Conservation (phyloP, 164 flowering plant genomes). For the Kalanchoe fedtschenkoi region DNA sequence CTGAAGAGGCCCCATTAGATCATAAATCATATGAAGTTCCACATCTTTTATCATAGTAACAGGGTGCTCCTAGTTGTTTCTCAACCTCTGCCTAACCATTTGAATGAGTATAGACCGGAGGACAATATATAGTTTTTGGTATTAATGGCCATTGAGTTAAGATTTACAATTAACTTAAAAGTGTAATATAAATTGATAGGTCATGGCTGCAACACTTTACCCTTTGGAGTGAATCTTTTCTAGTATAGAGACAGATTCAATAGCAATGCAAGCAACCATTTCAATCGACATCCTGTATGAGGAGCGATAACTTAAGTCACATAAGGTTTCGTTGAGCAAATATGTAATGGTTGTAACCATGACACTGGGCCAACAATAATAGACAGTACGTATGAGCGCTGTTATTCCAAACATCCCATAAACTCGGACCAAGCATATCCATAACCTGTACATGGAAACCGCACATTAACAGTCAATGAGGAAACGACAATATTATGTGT, state of each 20-base stretch:
- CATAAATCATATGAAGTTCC: background rate
- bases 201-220: slow-evolving; percentile 20
- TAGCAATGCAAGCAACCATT: slow-evolving; percentile 47
- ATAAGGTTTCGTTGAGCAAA: background rate
- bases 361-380: background rate
- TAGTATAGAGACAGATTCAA: slow-evolving; percentile 78
- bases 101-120: background rate
- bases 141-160: too few species aligned
- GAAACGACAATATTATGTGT: background rate
- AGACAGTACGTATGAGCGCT: slow-evolving; percentile 56
- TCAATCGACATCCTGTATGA: slow-evolving; percentile 25
- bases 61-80: background rate
- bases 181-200: background rate
- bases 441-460: slow-evolving; percentile 49
- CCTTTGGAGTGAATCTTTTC: slow-evolving; percentile 84
- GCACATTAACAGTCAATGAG: background rate
- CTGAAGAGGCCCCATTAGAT: too few species aligned
- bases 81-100: background rate
- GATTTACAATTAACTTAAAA: background rate
- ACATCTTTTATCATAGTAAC: background rate
- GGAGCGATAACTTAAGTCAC: background rate
- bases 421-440: slow-evolving; percentile 96
- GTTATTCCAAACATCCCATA: slow-evolving; percentile 97
- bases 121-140: background rate
- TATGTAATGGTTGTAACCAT: background rate